Conservation (phyloP, 768 basidiomycete genomes). For the Daedaleopsis sinensis region DNA sequence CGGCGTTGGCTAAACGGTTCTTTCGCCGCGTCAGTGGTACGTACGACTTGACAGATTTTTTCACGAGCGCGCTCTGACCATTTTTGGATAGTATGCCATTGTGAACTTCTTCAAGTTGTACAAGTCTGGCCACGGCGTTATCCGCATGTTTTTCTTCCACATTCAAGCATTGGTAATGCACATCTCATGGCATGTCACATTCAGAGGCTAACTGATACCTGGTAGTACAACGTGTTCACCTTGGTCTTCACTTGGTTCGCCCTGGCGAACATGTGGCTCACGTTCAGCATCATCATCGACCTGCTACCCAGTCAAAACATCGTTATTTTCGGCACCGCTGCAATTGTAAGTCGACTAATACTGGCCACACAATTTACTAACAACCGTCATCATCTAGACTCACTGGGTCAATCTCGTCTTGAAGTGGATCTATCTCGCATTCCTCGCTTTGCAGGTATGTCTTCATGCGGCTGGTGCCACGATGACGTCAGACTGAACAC, state of each 20-base stretch:
- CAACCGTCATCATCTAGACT: slow-evolving; percentile 51
- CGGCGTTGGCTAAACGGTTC: slow-evolving; percentile 97
- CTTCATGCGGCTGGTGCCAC: background rate
- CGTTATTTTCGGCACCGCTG: slow-evolving; percentile 71
- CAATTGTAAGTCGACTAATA: slow-evolving; percentile 54
- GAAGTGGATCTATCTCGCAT: slow-evolving; percentile 86
- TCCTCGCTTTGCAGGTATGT: slow-evolving; percentile 75
- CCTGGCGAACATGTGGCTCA: slow-evolving; percentile 89
- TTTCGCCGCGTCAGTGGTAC: slow-evolving; percentile 87
- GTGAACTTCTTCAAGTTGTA: slow-evolving; percentile 93
- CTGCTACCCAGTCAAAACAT: slow-evolving; percentile 61
- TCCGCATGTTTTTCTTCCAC: slow-evolving; percentile 97
- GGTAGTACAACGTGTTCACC: slow-evolving; percentile 81
- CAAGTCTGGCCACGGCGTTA: slow-evolving; percentile 80
- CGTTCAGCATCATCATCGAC: slow-evolving; percentile 95
- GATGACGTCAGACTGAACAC: background rate
- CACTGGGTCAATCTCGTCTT: slow-evolving; percentile 84
- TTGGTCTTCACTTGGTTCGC: slow-evolving; percentile 94
- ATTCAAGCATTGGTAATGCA: slow-evolving; percentile 77
- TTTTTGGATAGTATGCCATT: slow-evolving; percentile 69
- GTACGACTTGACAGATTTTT: slow-evolving; percentile 31
- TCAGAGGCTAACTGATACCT: background rate
- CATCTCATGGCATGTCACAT: background rate
- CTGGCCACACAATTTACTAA: background rate
- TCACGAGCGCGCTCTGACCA: background rate